phyloP scores from a whole-genome alignment of 768 basidiomycete species.

The Dioszegia crocea region DNA sequence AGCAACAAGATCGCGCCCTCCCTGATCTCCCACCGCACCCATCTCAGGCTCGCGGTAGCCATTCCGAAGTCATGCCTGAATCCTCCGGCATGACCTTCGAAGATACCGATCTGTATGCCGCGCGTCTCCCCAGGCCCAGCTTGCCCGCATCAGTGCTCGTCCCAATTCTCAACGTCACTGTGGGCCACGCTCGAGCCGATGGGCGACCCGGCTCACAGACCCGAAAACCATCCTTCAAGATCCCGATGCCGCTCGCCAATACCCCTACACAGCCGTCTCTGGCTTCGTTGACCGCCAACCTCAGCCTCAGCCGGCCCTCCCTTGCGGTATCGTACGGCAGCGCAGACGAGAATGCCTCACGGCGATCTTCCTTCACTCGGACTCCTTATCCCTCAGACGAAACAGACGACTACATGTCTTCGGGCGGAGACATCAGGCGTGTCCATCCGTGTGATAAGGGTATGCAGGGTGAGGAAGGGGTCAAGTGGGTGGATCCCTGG shows the following conservation, averaged over 20 bases:
- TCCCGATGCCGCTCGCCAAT: not conserved
- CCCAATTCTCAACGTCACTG: slow-evolving; percentile 4
- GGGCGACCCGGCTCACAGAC: not conserved
- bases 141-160: not conserved
- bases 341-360: not conserved
- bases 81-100: not conserved
- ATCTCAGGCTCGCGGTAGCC: not conserved
- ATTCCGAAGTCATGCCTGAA: not conserved
- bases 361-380: not conserved
- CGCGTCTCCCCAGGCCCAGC: not conserved
- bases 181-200: not conserved
- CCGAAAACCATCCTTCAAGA: slow-evolving; percentile 5
- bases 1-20: not conserved
- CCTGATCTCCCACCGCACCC: not conserved
- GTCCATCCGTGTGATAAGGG: slow-evolving; percentile 2
- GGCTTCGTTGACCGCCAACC: not conserved
- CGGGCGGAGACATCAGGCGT: not conserved
- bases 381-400: slow-evolving; percentile 3
- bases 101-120: not conserved
- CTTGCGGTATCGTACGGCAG: not conserved
- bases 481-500: slow-evolving; percentile 6
- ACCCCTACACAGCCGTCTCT: not conserved
- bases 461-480: not conserved
- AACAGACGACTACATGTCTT: not conserved
- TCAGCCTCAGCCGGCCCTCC: not conserved